Base-by-base conservation (phyloP, 345 rosid species). In the Aurinia saxatilis region DNA sequence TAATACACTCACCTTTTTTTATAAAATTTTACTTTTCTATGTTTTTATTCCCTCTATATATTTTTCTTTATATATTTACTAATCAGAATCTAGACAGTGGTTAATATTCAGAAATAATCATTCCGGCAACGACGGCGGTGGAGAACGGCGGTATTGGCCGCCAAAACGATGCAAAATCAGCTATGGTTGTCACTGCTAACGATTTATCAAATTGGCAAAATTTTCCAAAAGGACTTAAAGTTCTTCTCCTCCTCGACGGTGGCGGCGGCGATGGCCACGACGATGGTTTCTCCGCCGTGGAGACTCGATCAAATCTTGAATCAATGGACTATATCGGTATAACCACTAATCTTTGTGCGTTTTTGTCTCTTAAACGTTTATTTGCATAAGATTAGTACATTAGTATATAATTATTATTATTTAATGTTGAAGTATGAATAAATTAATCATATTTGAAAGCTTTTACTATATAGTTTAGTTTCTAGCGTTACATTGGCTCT, bases 111-210 rank as follows among this genome's bases (percentile, higher is more conserved):
- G n/a, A n/a, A n/a, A 15, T 36, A 70, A 61, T 37, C 59, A 4
- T 36, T 54, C 76, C 76, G 72, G 66, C 39, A 17, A 49, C 61
- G 14, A 64, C 73, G 68, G 63, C 29, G 50, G 67, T 10, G 63
- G 40, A 8, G 37, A 62, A 14, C 45, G 63, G 68, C 74, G 68
- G 74, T 70, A 73, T 80, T 59, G 70, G 82, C 82, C 80, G 88
- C 84, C 74, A 84, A 84, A 86, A 84, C 78, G 82, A 90, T 95
- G 99, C 97, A 83, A 83, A 86, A 75, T 84, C 86, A 95, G 88
- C 93, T 77, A 95, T 95, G 99, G 88, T 90, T 78, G 75, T 78
- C 80, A 84, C 93, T 62, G 82, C 83, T 51, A 67, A 81, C 67
- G 90, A 90, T 72, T 77, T 90, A 65, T 90, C 90, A 69, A 83